Conservation (phyloP, 257 asterid species). For the Ballota nigra region DNA sequence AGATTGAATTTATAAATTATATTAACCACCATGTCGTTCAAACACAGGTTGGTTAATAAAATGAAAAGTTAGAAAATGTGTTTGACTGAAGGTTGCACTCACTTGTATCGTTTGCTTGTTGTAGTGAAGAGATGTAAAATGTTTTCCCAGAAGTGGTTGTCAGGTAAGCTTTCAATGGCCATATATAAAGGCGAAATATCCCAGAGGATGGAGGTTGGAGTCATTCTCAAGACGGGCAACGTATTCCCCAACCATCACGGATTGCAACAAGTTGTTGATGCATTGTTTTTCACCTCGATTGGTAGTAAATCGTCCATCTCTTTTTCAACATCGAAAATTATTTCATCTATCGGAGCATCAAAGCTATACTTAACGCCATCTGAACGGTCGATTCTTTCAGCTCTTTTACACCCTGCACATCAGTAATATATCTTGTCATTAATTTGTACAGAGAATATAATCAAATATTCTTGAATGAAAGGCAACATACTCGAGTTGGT, state of each 20-base stretch:
- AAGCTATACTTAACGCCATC: slow-evolving; percentile 77
- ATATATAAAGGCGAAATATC: slow-evolving; percentile 87
- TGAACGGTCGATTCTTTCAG: slow-evolving; percentile 74
- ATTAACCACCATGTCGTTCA: too few species aligned
- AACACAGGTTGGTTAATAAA: not conserved
- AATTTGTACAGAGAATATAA: not conserved
- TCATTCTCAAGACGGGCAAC: slow-evolving; percentile 86
- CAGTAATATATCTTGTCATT: not conserved
- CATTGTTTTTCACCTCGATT: slow-evolving; percentile 87
- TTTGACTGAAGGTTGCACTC: not conserved
- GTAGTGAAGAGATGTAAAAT: slow-evolving; percentile 74
- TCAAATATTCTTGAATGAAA: not conserved
- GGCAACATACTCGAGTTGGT: slow-evolving; percentile 51
- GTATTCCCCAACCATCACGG: slow-evolving; percentile 75
- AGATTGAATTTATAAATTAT: too few species aligned
- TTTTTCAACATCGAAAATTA: slow-evolving; percentile 73
- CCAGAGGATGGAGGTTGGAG: slow-evolving; percentile 92
- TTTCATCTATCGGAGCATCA: slow-evolving; percentile 72
- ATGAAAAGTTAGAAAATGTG: not conserved
- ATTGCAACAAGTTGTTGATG: slow-evolving; percentile 73
- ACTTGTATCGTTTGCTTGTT: slow-evolving; percentile 84
- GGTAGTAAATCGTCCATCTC: slow-evolving; percentile 84
- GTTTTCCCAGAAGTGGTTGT: slow-evolving; percentile 90
- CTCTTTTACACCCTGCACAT: slow-evolving; percentile 79
- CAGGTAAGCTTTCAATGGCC: slow-evolving; percentile 93